Evolutionary conservation across 257 asterid species (phyloP), one percentile per base, ranked within the genome.

Genomic region (Henckelia pumila): DNA sequence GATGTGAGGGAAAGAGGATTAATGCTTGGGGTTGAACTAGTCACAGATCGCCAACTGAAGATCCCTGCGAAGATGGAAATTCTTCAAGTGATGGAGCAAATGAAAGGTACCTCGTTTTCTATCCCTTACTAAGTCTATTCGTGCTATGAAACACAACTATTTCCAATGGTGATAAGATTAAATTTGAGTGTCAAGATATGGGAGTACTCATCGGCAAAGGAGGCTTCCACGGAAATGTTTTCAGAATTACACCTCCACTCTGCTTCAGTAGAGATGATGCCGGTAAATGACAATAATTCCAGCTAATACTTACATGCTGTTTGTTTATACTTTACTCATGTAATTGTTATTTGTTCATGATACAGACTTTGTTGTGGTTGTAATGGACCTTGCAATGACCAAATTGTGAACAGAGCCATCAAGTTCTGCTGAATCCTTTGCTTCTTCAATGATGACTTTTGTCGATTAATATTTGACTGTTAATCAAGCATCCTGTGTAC

Each of bases 1-100:
- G 95, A 89, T 66, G 92, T 86, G 63, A 81, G 95, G 71, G 95
- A 95, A 44, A 66, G 89, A 78, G 96, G 96, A 35, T 44, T 89
- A 59, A 89, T 89, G 92, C 90, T 86, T 23, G 96, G 95, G 9
- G 85, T 86, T 3, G 95, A 89, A 69, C 89, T 89, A 1, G 95
- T 89, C 17, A 79, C 80, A 0, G 92, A 89, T n/a, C 85, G 74
- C 44, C 37, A 60, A 53, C 73, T 63, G 32, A 86, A 86, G 72
- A 89, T 86, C 33, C 95, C 95, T 0, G 95, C 89, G 4, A 83
- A 74, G 59, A 71, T 37, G 4, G 95, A 86, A 76, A 77, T 69
- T 58, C 64, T 70, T 22, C 85, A 69, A 72, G 71, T 16, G 53
- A 47, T 47, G 53, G 53, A 47, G 7, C 53, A 47, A 14, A 47